These are phyloP conservation scores for Jatropha multifida DNA, from an alignment of 441 rosid species.

Conservation along the genomic window DNA sequence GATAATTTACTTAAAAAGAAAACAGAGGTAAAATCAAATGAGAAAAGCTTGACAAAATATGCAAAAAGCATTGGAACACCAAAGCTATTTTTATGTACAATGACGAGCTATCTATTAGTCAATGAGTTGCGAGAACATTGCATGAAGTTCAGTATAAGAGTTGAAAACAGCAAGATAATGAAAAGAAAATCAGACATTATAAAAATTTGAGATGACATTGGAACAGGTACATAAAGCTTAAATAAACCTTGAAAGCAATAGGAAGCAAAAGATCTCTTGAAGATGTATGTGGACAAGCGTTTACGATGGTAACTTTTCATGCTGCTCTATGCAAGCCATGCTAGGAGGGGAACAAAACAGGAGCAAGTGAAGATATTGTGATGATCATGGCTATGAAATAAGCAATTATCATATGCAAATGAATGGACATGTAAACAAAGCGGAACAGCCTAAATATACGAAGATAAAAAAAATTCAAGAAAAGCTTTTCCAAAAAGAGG, in stretches of 20 bases:
- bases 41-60: neutral
- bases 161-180: neutral
- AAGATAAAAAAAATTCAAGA: neutral
- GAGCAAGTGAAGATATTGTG: neutral
- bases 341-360: neutral
- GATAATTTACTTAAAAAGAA: neutral
- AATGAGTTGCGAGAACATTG: neutral
- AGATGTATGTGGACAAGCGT: too few relatives aligned
- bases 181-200: neutral
- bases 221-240: neutral
- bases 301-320: neutral
- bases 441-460: neutral
- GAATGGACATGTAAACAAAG: neutral
- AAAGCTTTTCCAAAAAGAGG: neutral
- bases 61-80: conserved; percentile 5
- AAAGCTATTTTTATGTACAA: neutral
- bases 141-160: neutral
- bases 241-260: neutral
- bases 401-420: too few relatives aligned
- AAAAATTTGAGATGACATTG: neutral
- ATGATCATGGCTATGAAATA: neutral
- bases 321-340: neutral
- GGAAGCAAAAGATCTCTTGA: neutral
- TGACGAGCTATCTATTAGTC: neutral
- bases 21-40: conserved; percentile 6